phyloP scores from a whole-genome alignment of 371 early-diverging fungal species.

The Gilbertella persicaria region DNA sequence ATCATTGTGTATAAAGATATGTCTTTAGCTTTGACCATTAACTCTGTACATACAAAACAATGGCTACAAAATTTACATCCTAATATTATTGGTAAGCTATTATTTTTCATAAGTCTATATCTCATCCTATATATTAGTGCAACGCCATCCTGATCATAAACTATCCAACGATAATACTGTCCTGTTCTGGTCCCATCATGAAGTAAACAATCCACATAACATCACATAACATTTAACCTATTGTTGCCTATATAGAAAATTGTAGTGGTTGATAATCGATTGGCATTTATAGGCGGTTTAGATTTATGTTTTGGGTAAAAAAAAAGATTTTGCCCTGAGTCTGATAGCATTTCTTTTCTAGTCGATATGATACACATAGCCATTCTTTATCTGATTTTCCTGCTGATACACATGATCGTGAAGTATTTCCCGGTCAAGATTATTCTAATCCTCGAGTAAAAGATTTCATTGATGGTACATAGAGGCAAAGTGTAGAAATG shows the following conservation, averaged over 20 bases:
- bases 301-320: conserved; percentile 84
- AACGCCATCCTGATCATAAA: conserved; percentile 86
- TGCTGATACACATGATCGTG: conserved; percentile 44
- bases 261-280: conserved; percentile 78
- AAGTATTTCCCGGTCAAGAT: conserved; percentile 84
- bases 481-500: not conserved
- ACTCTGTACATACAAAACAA: conserved; percentile 83
- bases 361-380: conserved; percentile 84
- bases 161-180: conserved; percentile 60
- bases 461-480: conserved; percentile 79
- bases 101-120: conserved; percentile 3
- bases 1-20: conserved; percentile 92
- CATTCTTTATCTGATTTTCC: conserved; percentile 81
- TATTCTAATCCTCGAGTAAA: conserved; percentile 91
- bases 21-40: conserved; percentile 74
- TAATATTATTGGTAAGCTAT: conserved; percentile 67
- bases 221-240: not conserved
- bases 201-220: conserved; percentile 28
- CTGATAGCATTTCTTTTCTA: conserved; percentile 7
- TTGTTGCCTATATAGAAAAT: conserved; percentile 68
- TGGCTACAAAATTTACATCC: conserved; percentile 76
- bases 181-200: conserved; percentile 82
- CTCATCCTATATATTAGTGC: conserved; percentile 44
- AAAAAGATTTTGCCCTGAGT: no score
- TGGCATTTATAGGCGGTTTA: conserved; percentile 91